These are phyloP conservation scores for Batkoa obscura DNA, from an alignment of 371 early-diverging fungal species.

Conservation along the genomic window DNA sequence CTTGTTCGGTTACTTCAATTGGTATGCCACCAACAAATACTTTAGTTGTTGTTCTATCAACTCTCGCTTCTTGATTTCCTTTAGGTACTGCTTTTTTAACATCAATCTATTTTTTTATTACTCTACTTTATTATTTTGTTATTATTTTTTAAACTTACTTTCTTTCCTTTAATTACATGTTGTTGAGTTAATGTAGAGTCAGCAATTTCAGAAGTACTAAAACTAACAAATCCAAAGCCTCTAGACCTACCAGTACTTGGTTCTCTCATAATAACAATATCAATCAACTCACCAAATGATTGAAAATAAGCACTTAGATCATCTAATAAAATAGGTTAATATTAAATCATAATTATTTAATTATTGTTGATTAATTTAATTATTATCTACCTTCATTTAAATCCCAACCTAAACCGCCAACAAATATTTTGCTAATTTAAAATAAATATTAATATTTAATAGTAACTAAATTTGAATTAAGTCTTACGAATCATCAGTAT, in stretches of 20 bases:
- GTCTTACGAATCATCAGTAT: too few species aligned
- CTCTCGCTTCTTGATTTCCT: conserved; percentile 26
- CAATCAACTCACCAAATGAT: conserved; percentile 42
- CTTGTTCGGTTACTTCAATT: conserved; percentile 58
- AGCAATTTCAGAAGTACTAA: conserved; percentile 38
- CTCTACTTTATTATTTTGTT: not conserved
- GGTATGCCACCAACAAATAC: conserved; percentile 83
- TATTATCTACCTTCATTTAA: conserved; percentile 59
- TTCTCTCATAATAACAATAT: conserved; percentile 74
- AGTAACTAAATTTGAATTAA: too few species aligned
- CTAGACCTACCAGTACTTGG: conserved; percentile 53
- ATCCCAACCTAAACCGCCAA: conserved; percentile 85
- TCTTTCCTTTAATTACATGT: conserved; percentile 70
- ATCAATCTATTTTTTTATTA: conserved; percentile 39
- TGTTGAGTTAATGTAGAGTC: conserved; percentile 49
- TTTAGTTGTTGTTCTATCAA: conserved; percentile 56
- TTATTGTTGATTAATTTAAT: not conserved
- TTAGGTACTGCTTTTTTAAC: conserved; percentile 75
- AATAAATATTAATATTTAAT: too few species aligned
- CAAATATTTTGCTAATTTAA: conserved; percentile 59
- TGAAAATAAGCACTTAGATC: conserved; percentile 62
- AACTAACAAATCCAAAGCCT: conserved; percentile 82
- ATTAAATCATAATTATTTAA: conserved; percentile 36
- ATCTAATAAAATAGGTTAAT: conserved; percentile 41
- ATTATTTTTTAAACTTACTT: conserved; percentile 21